Evolutionary conservation across 1,284 basidiomycete genomes (phyloP).

Genomic region (Cerrena zonata): DNA sequence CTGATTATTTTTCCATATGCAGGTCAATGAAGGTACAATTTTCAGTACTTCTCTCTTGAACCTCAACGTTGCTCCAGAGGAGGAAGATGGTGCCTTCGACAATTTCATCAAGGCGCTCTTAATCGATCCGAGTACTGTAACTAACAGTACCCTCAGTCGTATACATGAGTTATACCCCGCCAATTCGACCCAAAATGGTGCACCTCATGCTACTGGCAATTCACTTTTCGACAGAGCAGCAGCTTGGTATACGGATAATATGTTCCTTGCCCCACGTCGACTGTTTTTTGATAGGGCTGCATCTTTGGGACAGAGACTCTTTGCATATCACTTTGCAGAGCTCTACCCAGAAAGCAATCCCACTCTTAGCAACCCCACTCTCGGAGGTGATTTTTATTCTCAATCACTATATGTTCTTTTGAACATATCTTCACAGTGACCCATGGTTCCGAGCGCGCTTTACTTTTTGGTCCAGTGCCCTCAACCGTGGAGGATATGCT

Average conservation of each 20-base stretch:
- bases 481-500: slow-evolving; percentile 40
- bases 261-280: slow-evolving; percentile 47
- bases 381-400: not conserved
- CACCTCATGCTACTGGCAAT: slow-evolving; percentile 52
- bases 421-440: slow-evolving; percentile 33
- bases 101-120: slow-evolving; percentile 41
- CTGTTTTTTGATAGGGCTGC: slow-evolving; percentile 46
- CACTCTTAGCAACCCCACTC: slow-evolving; percentile 14
- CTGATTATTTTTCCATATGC: not conserved
- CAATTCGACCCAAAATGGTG: slow-evolving; percentile 41
- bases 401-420: not conserved
- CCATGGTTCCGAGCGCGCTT: slow-evolving; percentile 44
- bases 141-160: slow-evolving; percentile 31
- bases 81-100: slow-evolving; percentile 38
- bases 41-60: slow-evolving; percentile 36
- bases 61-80: slow-evolving; percentile 30
- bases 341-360: slow-evolving; percentile 47
- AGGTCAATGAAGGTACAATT: slow-evolving; percentile 49
- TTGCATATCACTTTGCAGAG: slow-evolving; percentile 50
- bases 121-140: slow-evolving; percentile 45
- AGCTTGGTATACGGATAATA: slow-evolving; percentile 53
- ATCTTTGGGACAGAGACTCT: slow-evolving; percentile 39
- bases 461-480: slow-evolving; percentile 44
- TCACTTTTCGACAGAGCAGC: slow-evolving; percentile 50
- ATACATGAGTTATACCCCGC: slow-evolving; percentile 41